A percentile compares a stretch with the other conserved stretches of the same genome.
These are phyloP conservation scores for Garcia nutans DNA, from an alignment of 345 rosid species.

Conservation along the genomic window DNA sequence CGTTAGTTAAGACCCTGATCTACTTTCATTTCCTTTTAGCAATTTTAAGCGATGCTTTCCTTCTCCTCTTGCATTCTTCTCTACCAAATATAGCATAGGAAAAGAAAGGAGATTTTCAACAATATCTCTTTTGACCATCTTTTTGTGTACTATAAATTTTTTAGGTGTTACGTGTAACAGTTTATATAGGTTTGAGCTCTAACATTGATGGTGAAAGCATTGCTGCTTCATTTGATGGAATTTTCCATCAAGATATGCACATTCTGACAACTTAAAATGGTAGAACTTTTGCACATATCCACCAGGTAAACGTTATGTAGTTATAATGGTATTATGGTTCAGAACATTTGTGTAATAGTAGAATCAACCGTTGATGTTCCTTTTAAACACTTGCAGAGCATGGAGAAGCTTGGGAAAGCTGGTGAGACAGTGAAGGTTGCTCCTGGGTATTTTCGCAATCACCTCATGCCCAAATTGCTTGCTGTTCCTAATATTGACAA, in stretches of 20 bases:
- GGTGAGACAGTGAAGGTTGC: slow-evolving; percentile 93
- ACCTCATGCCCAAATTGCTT: slow-evolving; percentile 89
- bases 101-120: background rate
- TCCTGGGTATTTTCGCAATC: slow-evolving; percentile 89
- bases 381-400: slow-evolving; percentile 40
- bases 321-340: background rate
- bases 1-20: too few relatives aligned
- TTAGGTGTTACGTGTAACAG: too few relatives aligned
- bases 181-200: background rate
- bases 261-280: background rate
- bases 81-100: background rate
- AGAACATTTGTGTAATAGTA: background rate
- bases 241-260: background rate
- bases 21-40: too few relatives aligned
- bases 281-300: background rate
- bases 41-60: too few relatives aligned
- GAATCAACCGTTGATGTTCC: background rate
- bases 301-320: too few relatives aligned
- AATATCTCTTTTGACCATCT: too few relatives aligned
- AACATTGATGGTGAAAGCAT: background rate
- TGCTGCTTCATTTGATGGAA: background rate
- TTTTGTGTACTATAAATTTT: too few relatives aligned
- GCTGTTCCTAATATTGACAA: slow-evolving; percentile 94
- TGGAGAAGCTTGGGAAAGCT: slow-evolving; percentile 94
- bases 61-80: background rate